Evolutionary conservation across 345 rosid genomes (phyloP), one percentile per base, ranked within the genome.

Genomic region (Angophora floribunda): DNA sequence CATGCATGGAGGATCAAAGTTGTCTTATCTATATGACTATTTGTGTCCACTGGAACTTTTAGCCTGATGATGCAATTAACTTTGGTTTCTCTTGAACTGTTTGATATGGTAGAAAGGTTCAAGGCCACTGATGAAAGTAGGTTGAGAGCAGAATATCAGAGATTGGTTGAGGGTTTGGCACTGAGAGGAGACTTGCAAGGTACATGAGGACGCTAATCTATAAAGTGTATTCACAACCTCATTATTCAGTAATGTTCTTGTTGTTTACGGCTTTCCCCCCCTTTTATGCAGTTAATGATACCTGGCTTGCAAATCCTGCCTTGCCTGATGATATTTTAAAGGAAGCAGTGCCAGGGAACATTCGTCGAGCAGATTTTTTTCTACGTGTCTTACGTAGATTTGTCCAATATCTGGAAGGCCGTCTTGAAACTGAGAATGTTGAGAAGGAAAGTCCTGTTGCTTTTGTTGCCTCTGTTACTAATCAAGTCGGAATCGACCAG

Each of bases 291-390:
- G 99, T 90, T 86, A 7, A 94, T 50, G 99, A 98, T 90, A 91
- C 95, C 59, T 98, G 98, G 99, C 98, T 98, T 90, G 94, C 99
- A 89, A 98, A 98, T 91, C 99, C 99, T 94, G 99, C 99, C 87
- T 92, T 98, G 92, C 99, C 99, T 84, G 96, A 94, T 93, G 99
- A 98, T 93, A 98, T 98, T 87, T 92, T 98, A 75, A 95, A 93
- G 94, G 97, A 98, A 91, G 99, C 98, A 86, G 99, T 98, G 88
- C 99, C 99, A 24, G 99, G 99, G 89, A 98, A 98, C 91, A 97
- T 98, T 88, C 97, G 98, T 75, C 94, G 96, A 87, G 99, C 99
- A 84, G 99, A 98, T 92, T 97, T 96, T 93, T 98, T 98, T 93
- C 90, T 98, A 87, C 97, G 96, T 89, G 98, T 98, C 85, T 91